Conservation (phyloP, 768 basidiomycete species). For the Rhodotorula kratochvilovae region DNA sequence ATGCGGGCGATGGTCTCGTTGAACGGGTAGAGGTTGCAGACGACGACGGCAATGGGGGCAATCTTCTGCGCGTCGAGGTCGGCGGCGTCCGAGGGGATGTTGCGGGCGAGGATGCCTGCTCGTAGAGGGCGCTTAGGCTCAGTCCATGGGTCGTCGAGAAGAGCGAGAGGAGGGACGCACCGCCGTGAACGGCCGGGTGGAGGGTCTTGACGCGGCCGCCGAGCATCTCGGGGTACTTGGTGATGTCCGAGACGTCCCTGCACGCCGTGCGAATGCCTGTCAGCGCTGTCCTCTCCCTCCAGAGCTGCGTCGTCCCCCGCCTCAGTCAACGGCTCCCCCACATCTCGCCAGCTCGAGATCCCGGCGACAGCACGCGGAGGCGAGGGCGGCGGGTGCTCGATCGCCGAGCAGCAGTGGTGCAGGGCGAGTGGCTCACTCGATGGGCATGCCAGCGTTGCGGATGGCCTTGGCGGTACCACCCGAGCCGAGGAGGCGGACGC, state of each 20-base stretch:
- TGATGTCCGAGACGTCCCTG: constrained; percentile 95
- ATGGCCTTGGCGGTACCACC: constrained; percentile 98
- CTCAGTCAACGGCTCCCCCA: too few species aligned
- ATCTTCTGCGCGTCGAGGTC: constrained; percentile 81
- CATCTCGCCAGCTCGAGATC: too few species aligned
- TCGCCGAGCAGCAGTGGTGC: too few species aligned
- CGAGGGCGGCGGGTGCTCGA: too few species aligned
- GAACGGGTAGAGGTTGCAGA: constrained; percentile 99
- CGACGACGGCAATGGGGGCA: constrained; percentile 89
- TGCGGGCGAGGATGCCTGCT: constrained; percentile 80
- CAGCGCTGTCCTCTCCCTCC: too few species aligned
- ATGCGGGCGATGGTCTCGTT: constrained; percentile 75
- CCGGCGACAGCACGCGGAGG: too few species aligned
- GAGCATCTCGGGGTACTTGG: constrained; percentile 97
- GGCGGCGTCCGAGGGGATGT: constrained; percentile 79
- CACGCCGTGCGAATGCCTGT: constrained; percentile 1
- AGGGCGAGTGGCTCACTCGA: constrained; percentile 58
- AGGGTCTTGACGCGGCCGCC: constrained; percentile 97
- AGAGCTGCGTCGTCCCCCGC: too few species aligned
- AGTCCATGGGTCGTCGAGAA: constrained; percentile 8
- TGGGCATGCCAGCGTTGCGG: constrained; percentile 81
- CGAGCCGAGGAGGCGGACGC: constrained; percentile 84
- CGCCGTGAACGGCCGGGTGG: constrained; percentile 96
- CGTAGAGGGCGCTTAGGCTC: constrained; percentile 7
- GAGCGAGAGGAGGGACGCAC: constrained; percentile 50